Percentiles rank a stretch among this genome's conserved stretches.
Conservation (phyloP, 306 rosid species). For the Rubus parviflorus region DNA sequence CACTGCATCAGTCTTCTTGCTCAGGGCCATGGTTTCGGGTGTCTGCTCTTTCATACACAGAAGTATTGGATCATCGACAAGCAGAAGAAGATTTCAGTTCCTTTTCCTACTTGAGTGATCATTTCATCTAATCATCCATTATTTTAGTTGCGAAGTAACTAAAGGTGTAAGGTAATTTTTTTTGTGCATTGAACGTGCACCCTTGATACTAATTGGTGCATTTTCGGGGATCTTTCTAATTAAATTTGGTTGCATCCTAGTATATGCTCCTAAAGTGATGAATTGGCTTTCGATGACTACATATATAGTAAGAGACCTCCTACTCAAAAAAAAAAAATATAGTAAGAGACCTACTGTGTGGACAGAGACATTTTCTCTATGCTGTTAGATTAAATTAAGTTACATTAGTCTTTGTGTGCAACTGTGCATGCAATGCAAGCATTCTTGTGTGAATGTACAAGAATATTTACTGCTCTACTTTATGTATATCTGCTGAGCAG, state of each 20-base stretch:
- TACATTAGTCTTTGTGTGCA: background rate
- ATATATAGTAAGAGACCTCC: too few species aligned
- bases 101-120: background rate
- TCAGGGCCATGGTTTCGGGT: conserved; percentile 61
- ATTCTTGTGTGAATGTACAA: background rate
- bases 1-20: background rate
- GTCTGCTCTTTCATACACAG: conserved; percentile 41
- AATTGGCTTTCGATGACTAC: conserved; percentile 2
- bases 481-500: background rate
- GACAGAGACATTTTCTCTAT: background rate
- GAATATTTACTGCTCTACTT: background rate
- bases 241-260: background rate
- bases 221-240: background rate
- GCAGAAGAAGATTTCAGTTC: conserved; percentile 23
- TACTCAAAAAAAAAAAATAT: too few species aligned
- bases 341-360: background rate
- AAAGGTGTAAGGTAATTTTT: background rate
- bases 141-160: background rate
- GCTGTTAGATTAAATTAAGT: background rate
- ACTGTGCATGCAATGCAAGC: too few species aligned
- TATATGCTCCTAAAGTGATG: background rate
- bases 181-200: too few species aligned
- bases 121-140: background rate
- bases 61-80: conserved; percentile 42
- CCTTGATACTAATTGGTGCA: background rate